These are phyloP conservation scores for Fusarium napiforme DNA, from an alignment of 2,329 filamentous ascomycete genomes.

Conservation along the genomic window DNA sequence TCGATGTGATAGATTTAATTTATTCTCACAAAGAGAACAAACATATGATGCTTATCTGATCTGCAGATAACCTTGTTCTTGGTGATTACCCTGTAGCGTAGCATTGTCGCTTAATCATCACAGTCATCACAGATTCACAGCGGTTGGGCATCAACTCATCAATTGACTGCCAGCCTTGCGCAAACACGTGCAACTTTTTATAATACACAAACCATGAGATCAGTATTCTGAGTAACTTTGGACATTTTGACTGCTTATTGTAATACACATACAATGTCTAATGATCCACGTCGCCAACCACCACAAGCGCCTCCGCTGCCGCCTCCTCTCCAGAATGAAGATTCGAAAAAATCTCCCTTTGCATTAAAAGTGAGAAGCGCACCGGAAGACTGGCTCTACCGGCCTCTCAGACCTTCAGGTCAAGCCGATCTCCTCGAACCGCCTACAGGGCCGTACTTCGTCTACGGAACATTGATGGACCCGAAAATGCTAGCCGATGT, in stretches of 20 bases:
- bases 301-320: background rate
- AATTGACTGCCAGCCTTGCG: too few relatives aligned
- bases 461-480: constrained; percentile 12
- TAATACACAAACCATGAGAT: background rate
- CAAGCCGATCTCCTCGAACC: background rate
- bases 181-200: too few relatives aligned
- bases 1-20: too few relatives aligned
- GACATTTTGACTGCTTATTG: background rate
- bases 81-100: background rate
- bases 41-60: background rate
- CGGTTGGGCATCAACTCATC: background rate
- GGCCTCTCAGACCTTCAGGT: rapidly evolving
- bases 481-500: background rate
- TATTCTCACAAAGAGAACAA: background rate
- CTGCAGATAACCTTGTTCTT: rapidly evolving
- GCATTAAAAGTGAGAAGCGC: background rate
- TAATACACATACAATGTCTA: background rate
- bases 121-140: background rate
- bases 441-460: background rate
- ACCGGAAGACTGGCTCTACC: background rate
- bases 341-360: background rate
- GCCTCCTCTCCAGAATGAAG: rapidly evolving
- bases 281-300: background rate
- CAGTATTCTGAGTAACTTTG: rapidly evolving
- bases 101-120: background rate